These are phyloP conservation scores for Piper betle DNA, from an alignment of 164 flowering plant species.

Conservation along the genomic window DNA sequence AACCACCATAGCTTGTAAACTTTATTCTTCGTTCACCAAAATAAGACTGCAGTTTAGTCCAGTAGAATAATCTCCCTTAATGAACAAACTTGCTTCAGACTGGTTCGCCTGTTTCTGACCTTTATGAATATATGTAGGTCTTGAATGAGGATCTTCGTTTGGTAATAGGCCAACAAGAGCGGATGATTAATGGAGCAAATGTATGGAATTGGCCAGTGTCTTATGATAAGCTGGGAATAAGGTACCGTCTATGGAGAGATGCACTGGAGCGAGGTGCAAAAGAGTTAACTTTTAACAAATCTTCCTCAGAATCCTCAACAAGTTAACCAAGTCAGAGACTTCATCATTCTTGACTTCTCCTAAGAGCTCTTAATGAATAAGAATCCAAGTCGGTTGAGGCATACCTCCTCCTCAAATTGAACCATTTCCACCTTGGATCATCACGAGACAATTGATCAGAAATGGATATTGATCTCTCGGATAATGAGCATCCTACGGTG, in stretches of 20 bases:
- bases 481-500: neutral
- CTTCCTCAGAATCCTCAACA: constrained; percentile 2
- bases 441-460: neutral
- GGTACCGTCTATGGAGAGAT: constrained; percentile 90
- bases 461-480: neutral
- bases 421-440: neutral
- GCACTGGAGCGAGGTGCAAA: constrained; percentile 62
- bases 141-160: constrained; percentile 85
- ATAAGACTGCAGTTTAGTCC: too few species aligned
- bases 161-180: constrained; percentile 89
- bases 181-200: constrained; percentile 83
- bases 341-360: neutral
- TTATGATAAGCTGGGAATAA: constrained; percentile 88
- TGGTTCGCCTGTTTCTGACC: neutral
- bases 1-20: neutral
- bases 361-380: neutral
- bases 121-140: constrained; percentile 32
- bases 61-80: neutral
- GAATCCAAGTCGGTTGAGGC: neutral
- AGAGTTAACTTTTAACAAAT: constrained; percentile 35
- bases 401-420: neutral
- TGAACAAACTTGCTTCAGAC: neutral
- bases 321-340: neutral
- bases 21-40: too few species aligned
- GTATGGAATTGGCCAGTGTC: constrained; percentile 87